Evolutionary conservation across 441 rosid genomes (phyloP).

Genomic region (Euphorbia corollata): DNA sequence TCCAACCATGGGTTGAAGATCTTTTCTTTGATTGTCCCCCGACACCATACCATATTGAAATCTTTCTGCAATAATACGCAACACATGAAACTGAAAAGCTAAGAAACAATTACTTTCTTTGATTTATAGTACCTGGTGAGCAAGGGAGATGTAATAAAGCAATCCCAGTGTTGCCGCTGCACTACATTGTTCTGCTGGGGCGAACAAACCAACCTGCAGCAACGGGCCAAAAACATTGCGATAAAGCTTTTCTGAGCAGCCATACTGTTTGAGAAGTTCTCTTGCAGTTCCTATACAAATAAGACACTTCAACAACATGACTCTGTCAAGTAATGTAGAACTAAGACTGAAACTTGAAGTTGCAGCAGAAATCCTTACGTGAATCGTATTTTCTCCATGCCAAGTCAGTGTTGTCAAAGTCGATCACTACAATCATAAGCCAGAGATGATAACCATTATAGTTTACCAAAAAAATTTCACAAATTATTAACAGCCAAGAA

Average conservation of each 20-base stretch:
- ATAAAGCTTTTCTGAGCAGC: slow-evolving; percentile 51
- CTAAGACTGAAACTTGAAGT: slow-evolving; percentile 11
- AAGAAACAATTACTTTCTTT: background rate
- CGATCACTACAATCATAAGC: slow-evolving; percentile 39
- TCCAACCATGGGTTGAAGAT: slow-evolving; percentile 52
- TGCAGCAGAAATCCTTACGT: slow-evolving; percentile 32
- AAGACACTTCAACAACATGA: slow-evolving; percentile 24
- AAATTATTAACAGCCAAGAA: background rate
- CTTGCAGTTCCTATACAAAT: slow-evolving; percentile 52
- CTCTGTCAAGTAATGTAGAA: slow-evolving; percentile 18
- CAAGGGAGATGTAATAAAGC: slow-evolving; percentile 39
- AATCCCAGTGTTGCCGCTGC: slow-evolving; percentile 57
- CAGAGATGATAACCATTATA: slow-evolving; percentile 7
- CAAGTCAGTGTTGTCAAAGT: slow-evolving; percentile 58
- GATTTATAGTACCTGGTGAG: slow-evolving; percentile 42
- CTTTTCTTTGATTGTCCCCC: slow-evolving; percentile 36
- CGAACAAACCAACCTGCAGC: slow-evolving; percentile 58
- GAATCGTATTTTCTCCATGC: slow-evolving; percentile 67
- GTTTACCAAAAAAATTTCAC: background rate
- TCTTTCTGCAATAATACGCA: slow-evolving; percentile 32
- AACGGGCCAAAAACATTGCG: slow-evolving; percentile 35
- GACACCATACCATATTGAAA: slow-evolving; percentile 43
- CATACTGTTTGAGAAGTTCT: slow-evolving; percentile 57
- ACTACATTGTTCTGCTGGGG: slow-evolving; percentile 55
- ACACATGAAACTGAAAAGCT: slow-evolving; percentile 1